Evolutionary conservation across 805 yeast species (phyloP).

Genomic region (Candida sphagnicola): DNA sequence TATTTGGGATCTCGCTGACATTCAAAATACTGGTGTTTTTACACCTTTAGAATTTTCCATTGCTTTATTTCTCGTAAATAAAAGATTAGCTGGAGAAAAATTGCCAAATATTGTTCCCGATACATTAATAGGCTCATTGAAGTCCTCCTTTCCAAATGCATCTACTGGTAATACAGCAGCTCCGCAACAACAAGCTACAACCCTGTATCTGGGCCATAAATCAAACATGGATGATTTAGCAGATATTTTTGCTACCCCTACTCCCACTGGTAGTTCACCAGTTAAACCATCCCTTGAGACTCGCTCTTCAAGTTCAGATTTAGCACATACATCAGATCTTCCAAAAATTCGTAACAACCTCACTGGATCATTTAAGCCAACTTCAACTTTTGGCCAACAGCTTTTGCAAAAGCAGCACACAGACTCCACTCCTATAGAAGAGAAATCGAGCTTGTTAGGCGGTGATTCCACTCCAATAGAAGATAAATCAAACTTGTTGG

Average conservation of each 20-base stretch:
- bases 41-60: slow-evolving; percentile 81
- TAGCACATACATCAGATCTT: slow-evolving; percentile 20
- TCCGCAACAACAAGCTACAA: slow-evolving; percentile 5
- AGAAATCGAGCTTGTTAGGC: slow-evolving; percentile 26
- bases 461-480: slow-evolving; percentile 15
- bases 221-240: slow-evolving; percentile 66
- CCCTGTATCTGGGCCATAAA: slow-evolving; percentile 26
- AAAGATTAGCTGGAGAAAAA: slow-evolving; percentile 69
- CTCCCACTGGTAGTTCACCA: slow-evolving; percentile 18
- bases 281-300: slow-evolving; percentile 16
- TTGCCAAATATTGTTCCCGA: slow-evolving; percentile 79
- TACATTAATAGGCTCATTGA: slow-evolving; percentile 42
- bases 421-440: slow-evolving; percentile 11
- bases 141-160: slow-evolving; percentile 6
- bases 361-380: slow-evolving; percentile 63
- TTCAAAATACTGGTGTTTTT: slow-evolving; percentile 80
- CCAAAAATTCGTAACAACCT: slow-evolving; percentile 31
- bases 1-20: slow-evolving; percentile 93
- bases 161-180: slow-evolving; percentile 1
- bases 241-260: slow-evolving; percentile 38
- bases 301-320: slow-evolving; percentile 32
- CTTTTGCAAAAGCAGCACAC: slow-evolving; percentile 35
- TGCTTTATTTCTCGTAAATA: slow-evolving; percentile 90
- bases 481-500: slow-evolving; percentile 25
- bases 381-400: slow-evolving; percentile 82